Base-by-base conservation (phyloP, 1,139 yeast genomes). In the Candida glucosophila region DNA sequence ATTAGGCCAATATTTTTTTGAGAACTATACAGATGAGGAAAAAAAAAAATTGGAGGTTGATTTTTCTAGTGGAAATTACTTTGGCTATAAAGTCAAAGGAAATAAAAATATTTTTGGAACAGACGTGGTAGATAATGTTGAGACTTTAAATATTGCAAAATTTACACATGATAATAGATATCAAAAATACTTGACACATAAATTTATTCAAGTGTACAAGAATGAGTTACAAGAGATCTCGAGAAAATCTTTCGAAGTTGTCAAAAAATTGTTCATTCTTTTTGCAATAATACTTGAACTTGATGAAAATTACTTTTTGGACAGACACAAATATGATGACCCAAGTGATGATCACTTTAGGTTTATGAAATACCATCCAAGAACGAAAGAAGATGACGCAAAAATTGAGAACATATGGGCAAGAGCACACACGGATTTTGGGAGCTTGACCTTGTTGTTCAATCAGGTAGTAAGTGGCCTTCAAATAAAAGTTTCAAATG, bases 311-410 rank as follows among this genome's bases (percentile, higher is more conserved):
- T 52, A 48, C 27, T 52, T 54, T 26, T 54, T 44, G 5, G 39
- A 45, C 11, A 40, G 42, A 20, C 59, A 54, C 32, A 27, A 36
- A 11, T 54, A 49, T 29, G 50, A 52, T 12, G 55, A 47, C 17
- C 45, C 52, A 3, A 50, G 57, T 23, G 60, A 54, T 28, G 59
- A 54, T 29, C 55, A 52, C 26, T 32, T 54, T 17, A 31, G 61
- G 22, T 55, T 37, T 33, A 55, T 55, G 55, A 47, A 49, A 27
- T 54, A 54, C 29, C 47, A 47, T 20, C 53, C 52, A 2, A 28
- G 58, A 21, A 18, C 43, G 2, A 30, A 28, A 13, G 50, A 44
- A 26, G 53, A 51, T 10, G 58, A 52, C 28, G 44, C 39, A 4
- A 34, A 41, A 25, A 52, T 52, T 3, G 55, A 52, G 25, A 41